Evolutionary conservation across 805 yeast species (phyloP).

Genomic region (Ogataea chonburiensis): DNA sequence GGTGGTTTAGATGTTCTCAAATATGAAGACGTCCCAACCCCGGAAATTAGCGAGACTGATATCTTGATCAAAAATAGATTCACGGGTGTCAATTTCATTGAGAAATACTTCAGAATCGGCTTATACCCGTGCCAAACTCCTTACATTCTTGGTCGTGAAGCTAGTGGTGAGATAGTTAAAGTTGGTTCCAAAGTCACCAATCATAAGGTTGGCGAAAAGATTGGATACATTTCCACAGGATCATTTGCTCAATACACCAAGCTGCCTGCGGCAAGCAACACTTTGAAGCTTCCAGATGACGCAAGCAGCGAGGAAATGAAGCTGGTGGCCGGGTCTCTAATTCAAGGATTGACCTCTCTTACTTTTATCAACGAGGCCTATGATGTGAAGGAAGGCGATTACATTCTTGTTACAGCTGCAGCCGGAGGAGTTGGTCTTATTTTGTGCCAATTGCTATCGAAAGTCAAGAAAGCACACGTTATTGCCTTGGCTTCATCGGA

Average conservation of each 20-base stretch:
- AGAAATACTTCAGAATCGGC: slow-evolving; percentile 79
- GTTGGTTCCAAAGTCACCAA: slow-evolving; percentile 57
- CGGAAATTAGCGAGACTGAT: slow-evolving; percentile 53
- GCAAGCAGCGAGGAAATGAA: slow-evolving; percentile 49
- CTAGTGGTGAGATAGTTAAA: slow-evolving; percentile 65
- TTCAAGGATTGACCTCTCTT: slow-evolving; percentile 80
- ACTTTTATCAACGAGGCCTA: slow-evolving; percentile 68
- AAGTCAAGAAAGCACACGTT: slow-evolving; percentile 65
- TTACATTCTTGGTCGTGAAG: slow-evolving; percentile 65
- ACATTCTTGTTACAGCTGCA: slow-evolving; percentile 81
- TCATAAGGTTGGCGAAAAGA: slow-evolving; percentile 66
- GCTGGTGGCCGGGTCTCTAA: slow-evolving; percentile 55
- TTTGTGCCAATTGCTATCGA: slow-evolving; percentile 59
- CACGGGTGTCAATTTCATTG: slow-evolving; percentile 82
- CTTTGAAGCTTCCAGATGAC: slow-evolving; percentile 50
- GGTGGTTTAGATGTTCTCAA: slow-evolving; percentile 62
- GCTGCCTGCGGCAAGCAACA: slow-evolving; percentile 34
- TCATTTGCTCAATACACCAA: slow-evolving; percentile 78
- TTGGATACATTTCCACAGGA: slow-evolving; percentile 50
- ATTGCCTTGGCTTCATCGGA: slow-evolving; percentile 83
- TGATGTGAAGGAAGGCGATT: slow-evolving; percentile 65
- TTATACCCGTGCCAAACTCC: slow-evolving; percentile 66
- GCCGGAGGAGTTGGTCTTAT: slow-evolving; percentile 92
- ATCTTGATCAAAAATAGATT: slow-evolving; percentile 70
- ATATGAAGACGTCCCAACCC: slow-evolving; percentile 59